Base-by-base conservation (phyloP, 441 rosid species). In the Gossypium davidsonii region DNA sequence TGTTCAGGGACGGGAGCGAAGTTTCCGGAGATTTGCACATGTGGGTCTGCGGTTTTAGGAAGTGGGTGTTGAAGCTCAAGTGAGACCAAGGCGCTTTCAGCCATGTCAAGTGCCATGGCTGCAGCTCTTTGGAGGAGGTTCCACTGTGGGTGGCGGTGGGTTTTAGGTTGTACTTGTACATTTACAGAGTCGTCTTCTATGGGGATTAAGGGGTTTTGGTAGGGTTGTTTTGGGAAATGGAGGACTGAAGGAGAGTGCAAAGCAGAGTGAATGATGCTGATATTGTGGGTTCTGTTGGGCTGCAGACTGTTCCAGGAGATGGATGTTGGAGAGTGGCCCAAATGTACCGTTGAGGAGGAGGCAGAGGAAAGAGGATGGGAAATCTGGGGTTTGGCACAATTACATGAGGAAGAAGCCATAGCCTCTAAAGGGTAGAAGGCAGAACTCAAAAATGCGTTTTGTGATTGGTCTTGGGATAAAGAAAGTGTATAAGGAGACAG, bases 1-100 rank as follows among this genome's bases (percentile, higher is more conserved):
- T 79, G 88, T 71, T 89, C 97, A 21, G 90, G 86, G 5, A 91
- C 97, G 7, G 97, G 94, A 3, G 85, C 87, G 77, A 88, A 89
- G 76, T 91, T 91, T 0, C 97, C 97, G 56, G 92, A 71, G 14
- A 89, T 88, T 72, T 91, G 97, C 53, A 89, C 88, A 9, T 66
- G 37, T 3, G 97, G 97, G 75, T 91, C 97, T 4, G 87, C 78
- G 14, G 97, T 89, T 78, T 75, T 86, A 6, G 90, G 89, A 12
- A 89, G 91, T 8, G 85, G 87, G 57, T 67, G 77, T 39, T 77
- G 79, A 68, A 74, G 79, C 79, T 91, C 94, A 17, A 76, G 76
- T 52, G 87, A 83, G 28, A 88, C 70, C 12, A 91, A 67, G 61
- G 85, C 82, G 20, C 75, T 70, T 78, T 91, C 97, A 1, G 81